Evolutionary conservation across 78 protist species (phyloP).

Genomic region (Neovahlkampfia damariscottae): DNA sequence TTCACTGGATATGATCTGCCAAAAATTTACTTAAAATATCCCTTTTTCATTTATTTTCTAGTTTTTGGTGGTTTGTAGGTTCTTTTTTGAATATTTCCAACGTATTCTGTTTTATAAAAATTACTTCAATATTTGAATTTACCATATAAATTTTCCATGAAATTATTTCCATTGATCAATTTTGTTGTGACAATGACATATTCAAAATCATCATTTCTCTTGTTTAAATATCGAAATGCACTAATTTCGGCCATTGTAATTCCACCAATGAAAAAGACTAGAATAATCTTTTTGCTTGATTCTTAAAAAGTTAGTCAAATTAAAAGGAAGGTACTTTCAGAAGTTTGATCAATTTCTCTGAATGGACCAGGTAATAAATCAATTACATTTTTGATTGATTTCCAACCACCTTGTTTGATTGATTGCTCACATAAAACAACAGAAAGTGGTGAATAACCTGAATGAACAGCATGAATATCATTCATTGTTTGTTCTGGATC

Average conservation of each 20-base stretch:
- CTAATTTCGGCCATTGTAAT: conserved; percentile 63
- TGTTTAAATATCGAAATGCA: conserved; percentile 59
- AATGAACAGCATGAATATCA: conserved; percentile 14
- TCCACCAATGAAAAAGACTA: conserved; percentile 77
- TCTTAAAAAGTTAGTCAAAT: too few relatives aligned
- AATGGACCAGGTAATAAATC: conserved; percentile 17
- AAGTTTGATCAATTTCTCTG: conserved; percentile 1
- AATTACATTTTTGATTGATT: not conserved
- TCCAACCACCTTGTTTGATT: not conserved
- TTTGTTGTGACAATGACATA: too few relatives aligned
- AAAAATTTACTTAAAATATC: too few relatives aligned
- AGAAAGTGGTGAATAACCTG: conserved; percentile 75
- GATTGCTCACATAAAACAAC: conserved; percentile 46
- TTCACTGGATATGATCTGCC: too few relatives aligned
- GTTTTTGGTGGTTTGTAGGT: too few relatives aligned
- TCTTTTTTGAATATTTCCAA: too few relatives aligned
- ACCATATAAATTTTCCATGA: too few relatives aligned
- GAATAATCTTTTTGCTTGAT: not conserved
- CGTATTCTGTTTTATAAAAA: too few relatives aligned
- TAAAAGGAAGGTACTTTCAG: not conserved
- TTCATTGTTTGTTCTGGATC: not conserved
- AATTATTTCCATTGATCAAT: too few relatives aligned
- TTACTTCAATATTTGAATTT: too few relatives aligned
- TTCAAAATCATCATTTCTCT: too few relatives aligned
- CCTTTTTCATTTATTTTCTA: too few relatives aligned